Evolutionary conservation across 306 rosid genomes (phyloP).

Genomic region (Castanospermum australe): DNA sequence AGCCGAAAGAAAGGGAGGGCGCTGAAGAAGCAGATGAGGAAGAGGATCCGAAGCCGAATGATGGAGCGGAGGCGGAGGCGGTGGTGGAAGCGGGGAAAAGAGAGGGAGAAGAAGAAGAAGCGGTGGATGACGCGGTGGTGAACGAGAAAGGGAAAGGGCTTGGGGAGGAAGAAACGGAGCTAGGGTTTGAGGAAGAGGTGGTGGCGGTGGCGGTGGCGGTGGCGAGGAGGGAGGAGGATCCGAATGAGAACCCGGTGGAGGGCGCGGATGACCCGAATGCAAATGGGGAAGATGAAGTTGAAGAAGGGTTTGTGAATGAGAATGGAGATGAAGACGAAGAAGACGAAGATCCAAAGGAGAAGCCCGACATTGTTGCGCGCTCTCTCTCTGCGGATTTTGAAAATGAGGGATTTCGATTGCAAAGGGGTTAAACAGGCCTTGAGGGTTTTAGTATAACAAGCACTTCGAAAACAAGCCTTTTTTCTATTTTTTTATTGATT

Average conservation of each 20-base stretch:
- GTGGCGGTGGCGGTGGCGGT: constrained; percentile 30
- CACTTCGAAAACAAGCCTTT: too few relatives aligned
- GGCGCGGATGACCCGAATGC: constrained; percentile 9
- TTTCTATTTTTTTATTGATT: too few relatives aligned
- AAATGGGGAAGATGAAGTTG: constrained; percentile 32
- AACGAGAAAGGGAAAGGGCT: constrained; percentile 22
- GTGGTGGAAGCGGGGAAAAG: constrained; percentile 19
- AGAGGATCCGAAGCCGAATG: constrained; percentile 31
- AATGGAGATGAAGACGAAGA: constrained; percentile 34
- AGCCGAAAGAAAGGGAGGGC: constrained; percentile 15
- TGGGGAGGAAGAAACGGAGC: constrained; percentile 36
- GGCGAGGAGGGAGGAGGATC: background rate
- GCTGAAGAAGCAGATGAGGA: constrained; percentile 29
- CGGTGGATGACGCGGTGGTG: constrained; percentile 16
- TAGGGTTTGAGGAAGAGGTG: constrained; percentile 41
- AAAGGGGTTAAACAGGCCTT: too few relatives aligned
- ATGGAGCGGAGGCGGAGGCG: background rate
- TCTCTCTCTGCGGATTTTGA: background rate
- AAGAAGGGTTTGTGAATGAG: constrained; percentile 23
- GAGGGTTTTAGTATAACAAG: too few relatives aligned
- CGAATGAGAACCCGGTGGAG: constrained; percentile 1
- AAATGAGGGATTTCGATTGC: background rate
- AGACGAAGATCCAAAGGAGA: constrained; percentile 42
- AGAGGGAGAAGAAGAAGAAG: constrained; percentile 16
- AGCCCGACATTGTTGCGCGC: constrained; percentile 60